Evolutionary conservation across 345 rosid species (phyloP).

Genomic region (Mangifera indica): DNA sequence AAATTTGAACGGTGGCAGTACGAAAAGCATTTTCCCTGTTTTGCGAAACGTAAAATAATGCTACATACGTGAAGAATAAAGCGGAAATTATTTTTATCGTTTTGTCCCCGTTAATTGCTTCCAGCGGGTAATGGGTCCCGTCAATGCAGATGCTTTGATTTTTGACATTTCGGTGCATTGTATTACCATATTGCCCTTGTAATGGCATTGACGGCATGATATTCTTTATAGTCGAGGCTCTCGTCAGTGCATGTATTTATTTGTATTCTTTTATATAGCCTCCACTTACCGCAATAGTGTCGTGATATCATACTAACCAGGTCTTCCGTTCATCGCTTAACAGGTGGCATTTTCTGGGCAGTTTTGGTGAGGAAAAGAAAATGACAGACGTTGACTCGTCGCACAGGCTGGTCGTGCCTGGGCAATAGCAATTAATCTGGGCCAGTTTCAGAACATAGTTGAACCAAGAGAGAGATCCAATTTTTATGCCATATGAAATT

Average conservation of each 20-base stretch:
- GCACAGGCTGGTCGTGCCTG: background rate
- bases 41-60: background rate
- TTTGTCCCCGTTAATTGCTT: background rate
- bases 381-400: background rate
- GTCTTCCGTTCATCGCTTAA: background rate
- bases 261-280: no score
- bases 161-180: background rate
- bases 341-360: constrained; percentile 5
- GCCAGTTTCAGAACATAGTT: no score
- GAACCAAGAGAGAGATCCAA: no score
- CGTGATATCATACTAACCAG: background rate
- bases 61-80: background rate
- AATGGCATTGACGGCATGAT: background rate
- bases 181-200: background rate
- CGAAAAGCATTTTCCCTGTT: background rate
- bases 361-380: background rate
- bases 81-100: background rate
- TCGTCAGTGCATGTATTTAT: background rate
- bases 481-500: no score
- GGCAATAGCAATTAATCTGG: no score
- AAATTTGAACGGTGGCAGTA: background rate
- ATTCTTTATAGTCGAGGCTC: background rate
- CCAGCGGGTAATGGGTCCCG: background rate
- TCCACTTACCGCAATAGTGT: background rate
- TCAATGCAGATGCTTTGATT: background rate